phyloP scores from a whole-genome alignment of 192 early-diverging fungal species.

The Chytriomyces sp. region DNA sequence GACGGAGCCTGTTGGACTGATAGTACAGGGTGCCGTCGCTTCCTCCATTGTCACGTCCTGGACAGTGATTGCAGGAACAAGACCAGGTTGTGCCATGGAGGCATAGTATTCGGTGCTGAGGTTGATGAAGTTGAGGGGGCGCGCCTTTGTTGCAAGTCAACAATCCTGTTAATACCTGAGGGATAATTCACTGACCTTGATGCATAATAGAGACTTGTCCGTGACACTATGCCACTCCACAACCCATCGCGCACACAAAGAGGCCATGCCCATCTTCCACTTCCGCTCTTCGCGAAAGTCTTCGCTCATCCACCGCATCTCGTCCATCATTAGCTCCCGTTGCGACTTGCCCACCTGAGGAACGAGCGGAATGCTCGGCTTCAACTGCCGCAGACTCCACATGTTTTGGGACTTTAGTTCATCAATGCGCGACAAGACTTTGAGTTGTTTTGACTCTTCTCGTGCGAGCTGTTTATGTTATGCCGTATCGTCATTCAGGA shows the following conservation, averaged over 20 bases:
- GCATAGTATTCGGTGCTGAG: too few relatives aligned
- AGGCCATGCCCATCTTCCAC: conserved; percentile 80
- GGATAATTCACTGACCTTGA: conserved; percentile 59
- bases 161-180: background rate
- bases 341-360: conserved; percentile 55
- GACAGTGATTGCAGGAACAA: too few relatives aligned
- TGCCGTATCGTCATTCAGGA: background rate
- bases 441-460: conserved; percentile 70
- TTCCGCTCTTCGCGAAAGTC: conserved; percentile 82
- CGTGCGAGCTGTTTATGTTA: conserved; percentile 59
- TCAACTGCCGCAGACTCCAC: conserved; percentile 79
- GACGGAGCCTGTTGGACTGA: too few relatives aligned
- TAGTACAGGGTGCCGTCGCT: conserved; percentile 21
- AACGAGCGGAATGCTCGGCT: conserved; percentile 61
- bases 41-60: conserved; percentile 17
- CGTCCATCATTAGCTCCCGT: conserved; percentile 78
- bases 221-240: conserved; percentile 74
- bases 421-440: conserved; percentile 69
- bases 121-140: too few relatives aligned
- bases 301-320: conserved; percentile 80
- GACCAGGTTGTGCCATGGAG: too few relatives aligned
- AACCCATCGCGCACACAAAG: conserved; percentile 61
- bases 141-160: conserved; percentile 3
- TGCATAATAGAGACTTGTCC: conserved; percentile 70
- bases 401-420: conserved; percentile 64